Percentiles rank a stretch among this genome's conserved stretches.
Conservation (phyloP, 345 rosid genomes). For the Citrus mangshanensis region DNA sequence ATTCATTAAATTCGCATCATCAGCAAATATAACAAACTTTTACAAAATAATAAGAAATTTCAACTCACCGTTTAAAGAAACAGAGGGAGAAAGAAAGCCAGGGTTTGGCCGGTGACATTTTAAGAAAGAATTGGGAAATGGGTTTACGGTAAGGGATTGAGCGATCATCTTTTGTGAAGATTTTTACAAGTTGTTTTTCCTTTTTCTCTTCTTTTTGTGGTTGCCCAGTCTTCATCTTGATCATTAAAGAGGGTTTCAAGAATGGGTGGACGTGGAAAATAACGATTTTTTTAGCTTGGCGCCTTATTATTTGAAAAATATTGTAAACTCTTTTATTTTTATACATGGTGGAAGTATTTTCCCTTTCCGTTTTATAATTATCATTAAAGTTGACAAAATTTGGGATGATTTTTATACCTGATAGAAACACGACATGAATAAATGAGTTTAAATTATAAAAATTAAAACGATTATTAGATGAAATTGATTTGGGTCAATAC, state of each 20-base stretch:
- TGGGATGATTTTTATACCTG: too few species aligned
- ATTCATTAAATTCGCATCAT: not conserved
- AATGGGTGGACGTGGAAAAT: constrained; percentile 15
- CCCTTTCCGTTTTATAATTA: too few species aligned
- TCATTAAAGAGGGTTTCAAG: not conserved
- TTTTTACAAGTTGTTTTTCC: not conserved
- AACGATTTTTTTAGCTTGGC: constrained; percentile 4
- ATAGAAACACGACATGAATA: too few species aligned
- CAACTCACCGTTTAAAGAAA: constrained; percentile 25
- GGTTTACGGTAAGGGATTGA: constrained; percentile 17
- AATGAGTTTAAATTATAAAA: too few species aligned
- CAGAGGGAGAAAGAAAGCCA: not conserved
- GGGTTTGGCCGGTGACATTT: constrained; percentile 7
- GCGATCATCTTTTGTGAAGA: constrained; percentile 18
- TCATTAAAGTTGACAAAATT: too few species aligned
- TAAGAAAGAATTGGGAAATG: constrained; percentile 8
- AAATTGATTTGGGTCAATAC: rapidly evolving
- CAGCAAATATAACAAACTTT: not conserved
- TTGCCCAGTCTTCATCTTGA: not conserved
- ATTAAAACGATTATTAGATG: too few species aligned
- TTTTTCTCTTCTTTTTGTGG: not conserved
- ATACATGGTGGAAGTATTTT: too few species aligned
- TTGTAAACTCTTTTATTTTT: not conserved
- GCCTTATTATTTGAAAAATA: constrained; percentile 1
- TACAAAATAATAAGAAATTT: not conserved